These are phyloP conservation scores for Letharia columbiana DNA, from an alignment of 495 filamentous ascomycete species.

Conservation along the genomic window DNA sequence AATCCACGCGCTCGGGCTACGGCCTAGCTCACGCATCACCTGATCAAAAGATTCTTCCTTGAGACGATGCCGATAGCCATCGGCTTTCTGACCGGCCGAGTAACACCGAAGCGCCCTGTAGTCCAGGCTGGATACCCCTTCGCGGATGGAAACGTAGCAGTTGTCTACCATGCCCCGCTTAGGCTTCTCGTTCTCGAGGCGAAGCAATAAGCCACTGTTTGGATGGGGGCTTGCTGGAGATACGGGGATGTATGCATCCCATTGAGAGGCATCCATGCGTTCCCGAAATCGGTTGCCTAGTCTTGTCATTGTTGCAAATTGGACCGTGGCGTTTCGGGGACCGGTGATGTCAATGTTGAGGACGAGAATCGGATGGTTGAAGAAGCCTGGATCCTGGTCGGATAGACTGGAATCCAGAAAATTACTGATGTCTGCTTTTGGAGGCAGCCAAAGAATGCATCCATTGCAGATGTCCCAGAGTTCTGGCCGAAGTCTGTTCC, in stretches of 20 bases:
- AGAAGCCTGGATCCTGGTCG: background rate
- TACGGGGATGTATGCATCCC: background rate
- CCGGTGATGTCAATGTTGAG: background rate
- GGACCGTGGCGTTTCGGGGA: background rate
- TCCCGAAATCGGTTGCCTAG: background rate
- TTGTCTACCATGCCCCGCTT: background rate
- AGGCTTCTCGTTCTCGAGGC: background rate
- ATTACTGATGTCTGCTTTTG: background rate
- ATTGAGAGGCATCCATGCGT: background rate
- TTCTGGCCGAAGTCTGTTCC: background rate
- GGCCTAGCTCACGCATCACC: background rate
- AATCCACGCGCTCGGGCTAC: background rate
- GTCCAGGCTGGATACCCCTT: background rate
- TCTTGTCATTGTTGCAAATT: background rate
- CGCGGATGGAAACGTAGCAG: background rate
- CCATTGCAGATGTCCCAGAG: conserved; percentile 13
- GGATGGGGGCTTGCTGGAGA: background rate
- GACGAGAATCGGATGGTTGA: conserved; percentile 1
- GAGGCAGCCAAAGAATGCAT: conserved; percentile 13
- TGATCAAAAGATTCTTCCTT: background rate
- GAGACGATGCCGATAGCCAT: conserved; percentile 8
- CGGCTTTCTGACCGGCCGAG: conserved; percentile 2
- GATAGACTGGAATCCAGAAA: background rate
- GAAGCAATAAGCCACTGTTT: background rate
- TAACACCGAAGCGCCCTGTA: conserved; percentile 8